phyloP scores from a whole-genome alignment of 495 filamentous ascomycete species.

The Penicillium psychrofluorescens region DNA sequence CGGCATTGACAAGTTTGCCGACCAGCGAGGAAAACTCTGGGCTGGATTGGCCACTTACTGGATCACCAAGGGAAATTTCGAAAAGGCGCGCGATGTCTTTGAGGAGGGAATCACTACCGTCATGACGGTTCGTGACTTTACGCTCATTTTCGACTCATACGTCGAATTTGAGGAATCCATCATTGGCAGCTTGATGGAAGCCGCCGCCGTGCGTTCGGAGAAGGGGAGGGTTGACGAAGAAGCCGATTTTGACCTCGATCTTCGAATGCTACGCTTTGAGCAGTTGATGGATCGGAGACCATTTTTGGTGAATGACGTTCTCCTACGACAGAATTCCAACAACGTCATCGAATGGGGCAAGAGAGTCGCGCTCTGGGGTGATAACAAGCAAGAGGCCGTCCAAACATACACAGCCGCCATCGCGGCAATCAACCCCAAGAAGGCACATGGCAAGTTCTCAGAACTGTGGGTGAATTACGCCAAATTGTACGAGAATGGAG shows the following conservation, averaged over 20 bases:
- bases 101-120: conserved; percentile 97
- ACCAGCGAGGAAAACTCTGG: conserved; percentile 97
- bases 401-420: conserved; percentile 96
- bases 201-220: conserved; percentile 71
- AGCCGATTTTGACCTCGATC: conserved; percentile 92
- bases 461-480: conserved; percentile 97
- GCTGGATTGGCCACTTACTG: conserved; percentile 93
- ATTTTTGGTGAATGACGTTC: conserved; percentile 94
- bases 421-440: conserved; percentile 85
- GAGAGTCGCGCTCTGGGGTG: conserved; percentile 87
- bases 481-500: conserved; percentile 90
- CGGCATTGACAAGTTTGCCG: conserved; percentile 85
- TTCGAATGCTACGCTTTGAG: conserved; percentile 96
- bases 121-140: conserved; percentile 99
- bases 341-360: conserved; percentile 98
- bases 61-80: conserved; percentile 88
- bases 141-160: conserved; percentile 92
- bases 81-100: conserved; percentile 84
- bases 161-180: conserved; percentile 96
- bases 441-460: conserved; percentile 88
- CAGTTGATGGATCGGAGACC: conserved; percentile 95
- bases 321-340: conserved; percentile 91
- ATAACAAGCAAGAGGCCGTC: conserved; percentile 85
- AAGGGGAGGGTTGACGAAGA: conserved; percentile 77
- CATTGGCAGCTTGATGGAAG: conserved; percentile 84